Evolutionary conservation across 176 grass and related monocot genomes (phyloP).

Genomic region (Oryza glumipatula): DNA sequence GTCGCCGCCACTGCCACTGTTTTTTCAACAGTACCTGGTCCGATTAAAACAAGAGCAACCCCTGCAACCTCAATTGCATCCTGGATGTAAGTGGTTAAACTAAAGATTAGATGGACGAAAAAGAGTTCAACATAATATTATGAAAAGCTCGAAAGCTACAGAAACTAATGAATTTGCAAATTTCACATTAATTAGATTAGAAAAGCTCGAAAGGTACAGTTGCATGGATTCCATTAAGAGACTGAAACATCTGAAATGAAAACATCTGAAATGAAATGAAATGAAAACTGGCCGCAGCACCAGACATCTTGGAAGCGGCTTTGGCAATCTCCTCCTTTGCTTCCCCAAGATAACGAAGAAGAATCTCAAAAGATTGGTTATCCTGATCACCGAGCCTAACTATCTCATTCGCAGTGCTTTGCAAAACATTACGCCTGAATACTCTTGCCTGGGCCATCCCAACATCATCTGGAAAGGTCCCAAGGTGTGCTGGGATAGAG

Average conservation of each 20-base stretch:
- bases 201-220: not conserved
- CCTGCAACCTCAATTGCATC: conserved; percentile 81
- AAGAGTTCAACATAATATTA: conserved; percentile 8
- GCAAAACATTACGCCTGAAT: too few species aligned
- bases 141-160: not conserved
- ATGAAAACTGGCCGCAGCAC: too few species aligned
- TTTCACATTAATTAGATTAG: not conserved
- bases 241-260: not conserved
- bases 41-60: conserved; percentile 93
- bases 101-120: not conserved
- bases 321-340: not conserved
- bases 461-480: too few species aligned
- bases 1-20: too few species aligned
- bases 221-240: not conserved
- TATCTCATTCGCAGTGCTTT: too few species aligned
- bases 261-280: not conserved
- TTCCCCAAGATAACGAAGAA: too few species aligned
- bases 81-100: conserved; percentile 45
- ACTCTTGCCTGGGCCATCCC: too few species aligned
- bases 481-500: too few species aligned
- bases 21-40: conserved; percentile 75
- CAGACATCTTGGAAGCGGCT: too few species aligned
- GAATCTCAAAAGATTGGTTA: too few species aligned
- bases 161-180: conserved; percentile 6
- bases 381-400: too few species aligned